Evolutionary conservation across 2,329 filamentous ascomycete genomes (phyloP).

Genomic region (Fusarium nodosum): DNA sequence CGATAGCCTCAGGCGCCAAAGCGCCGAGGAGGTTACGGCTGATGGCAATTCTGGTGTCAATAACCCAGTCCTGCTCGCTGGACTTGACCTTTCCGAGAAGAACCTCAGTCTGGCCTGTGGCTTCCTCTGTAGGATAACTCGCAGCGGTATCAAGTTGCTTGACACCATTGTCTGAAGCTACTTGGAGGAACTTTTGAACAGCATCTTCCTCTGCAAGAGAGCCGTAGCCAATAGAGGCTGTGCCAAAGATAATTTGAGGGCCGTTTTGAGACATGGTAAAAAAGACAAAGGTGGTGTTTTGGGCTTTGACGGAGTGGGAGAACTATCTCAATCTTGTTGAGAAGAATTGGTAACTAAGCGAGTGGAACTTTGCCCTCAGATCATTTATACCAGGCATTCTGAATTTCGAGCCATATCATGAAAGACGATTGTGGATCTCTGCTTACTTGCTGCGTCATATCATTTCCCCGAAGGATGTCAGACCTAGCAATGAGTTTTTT

Average conservation of each 20-base stretch:
- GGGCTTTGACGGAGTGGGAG: neutral
- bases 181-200: neutral
- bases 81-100: constrained; percentile 1
- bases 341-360: neutral
- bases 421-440: neutral
- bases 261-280: neutral
- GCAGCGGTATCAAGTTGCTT: neutral
- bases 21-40: neutral
- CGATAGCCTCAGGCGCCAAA: neutral
- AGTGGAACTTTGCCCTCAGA: neutral
- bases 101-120: neutral
- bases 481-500: neutral
- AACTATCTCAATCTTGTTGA: neutral
- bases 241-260: neutral
- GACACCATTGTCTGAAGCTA: neutral
- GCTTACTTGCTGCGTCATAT: neutral
- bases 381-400: neutral
- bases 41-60: neutral
- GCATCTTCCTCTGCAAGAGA: neutral
- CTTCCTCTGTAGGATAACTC: neutral
- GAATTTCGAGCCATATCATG: neutral
- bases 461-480: neutral
- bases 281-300: neutral
- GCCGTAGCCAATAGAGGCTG: neutral
- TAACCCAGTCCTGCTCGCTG: neutral